phyloP scores from a whole-genome alignment of 2,329 filamentous ascomycete genomes.

The Ascosphaera pollenicola region DNA sequence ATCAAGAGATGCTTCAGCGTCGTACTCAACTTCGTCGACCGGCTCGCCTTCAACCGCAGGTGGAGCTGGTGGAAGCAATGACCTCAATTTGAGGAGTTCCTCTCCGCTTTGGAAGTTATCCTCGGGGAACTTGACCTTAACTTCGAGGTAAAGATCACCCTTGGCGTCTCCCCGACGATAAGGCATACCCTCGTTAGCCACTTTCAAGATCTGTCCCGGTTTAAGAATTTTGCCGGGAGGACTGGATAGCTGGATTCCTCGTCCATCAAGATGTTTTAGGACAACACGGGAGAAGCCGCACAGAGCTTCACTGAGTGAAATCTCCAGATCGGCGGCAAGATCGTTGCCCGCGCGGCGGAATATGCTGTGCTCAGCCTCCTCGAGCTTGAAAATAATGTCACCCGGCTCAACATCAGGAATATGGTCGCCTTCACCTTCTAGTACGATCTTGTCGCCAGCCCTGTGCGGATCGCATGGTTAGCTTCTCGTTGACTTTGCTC shows the following conservation, averaged over 20 bases:
- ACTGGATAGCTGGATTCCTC: slow-evolving; percentile 64
- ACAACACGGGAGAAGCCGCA: slow-evolving; percentile 86
- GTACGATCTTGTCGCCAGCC: slow-evolving; percentile 67
- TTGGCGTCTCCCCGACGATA: slow-evolving; percentile 61
- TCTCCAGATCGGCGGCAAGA: slow-evolving; percentile 55
- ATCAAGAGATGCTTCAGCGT: slow-evolving; percentile 64
- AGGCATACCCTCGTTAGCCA: slow-evolving; percentile 86
- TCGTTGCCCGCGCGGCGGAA: slow-evolving; percentile 74
- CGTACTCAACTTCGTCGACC: slow-evolving; percentile 71
- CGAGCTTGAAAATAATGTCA: slow-evolving; percentile 75
- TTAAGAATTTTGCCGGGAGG: slow-evolving; percentile 61
- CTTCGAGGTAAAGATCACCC: slow-evolving; percentile 70
- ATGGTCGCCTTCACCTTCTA: slow-evolving; percentile 90
- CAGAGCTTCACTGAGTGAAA: slow-evolving; percentile 67
- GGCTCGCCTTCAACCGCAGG: slow-evolving; percentile 46
- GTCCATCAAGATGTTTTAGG: slow-evolving; percentile 76
- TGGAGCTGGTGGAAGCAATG: slow-evolving; percentile 47
- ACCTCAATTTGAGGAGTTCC: slow-evolving; percentile 46
- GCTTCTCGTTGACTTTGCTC: background rate
- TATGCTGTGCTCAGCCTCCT: slow-evolving; percentile 56
- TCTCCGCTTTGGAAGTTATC: slow-evolving; percentile 61
- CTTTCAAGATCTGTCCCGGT: slow-evolving; percentile 66
- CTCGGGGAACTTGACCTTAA: slow-evolving; percentile 75
- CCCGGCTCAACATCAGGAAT: slow-evolving; percentile 71
- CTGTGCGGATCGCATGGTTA: slow-evolving; percentile 11